Conservation (phyloP, 495 filamentous ascomycete genomes). For the Aspergillus incahuasiensis region DNA sequence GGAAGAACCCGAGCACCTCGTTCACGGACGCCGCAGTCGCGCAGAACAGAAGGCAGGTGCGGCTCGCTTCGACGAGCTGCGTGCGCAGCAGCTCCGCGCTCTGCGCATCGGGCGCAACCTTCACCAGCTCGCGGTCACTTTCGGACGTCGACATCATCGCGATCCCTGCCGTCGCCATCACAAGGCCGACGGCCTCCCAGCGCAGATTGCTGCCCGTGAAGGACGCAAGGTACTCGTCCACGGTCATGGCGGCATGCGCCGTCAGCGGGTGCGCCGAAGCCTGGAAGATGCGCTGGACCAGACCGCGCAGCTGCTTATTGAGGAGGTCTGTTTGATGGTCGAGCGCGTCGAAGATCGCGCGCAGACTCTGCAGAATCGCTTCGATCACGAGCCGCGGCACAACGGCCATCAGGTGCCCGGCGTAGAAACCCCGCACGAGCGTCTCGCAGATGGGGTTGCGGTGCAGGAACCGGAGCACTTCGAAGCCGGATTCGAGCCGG, state of each 20-base stretch:
- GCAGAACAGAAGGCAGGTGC: conserved; percentile 42
- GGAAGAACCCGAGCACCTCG: conserved; percentile 42
- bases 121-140: conserved; percentile 29
- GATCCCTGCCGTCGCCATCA: conserved; percentile 47
- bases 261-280: conserved; percentile 30
- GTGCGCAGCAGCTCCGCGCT: conserved; percentile 30
- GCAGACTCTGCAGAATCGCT: conserved; percentile 26
- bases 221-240: conserved; percentile 32
- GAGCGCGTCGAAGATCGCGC: conserved; percentile 23
- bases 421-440: conserved; percentile 27
- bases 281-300: conserved; percentile 30
- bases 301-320: conserved; percentile 27
- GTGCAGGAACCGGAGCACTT: conserved; percentile 41
- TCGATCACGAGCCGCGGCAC: conserved; percentile 26
- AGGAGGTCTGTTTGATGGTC: conserved; percentile 17
- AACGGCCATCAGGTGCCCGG: conserved; percentile 15
- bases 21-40: conserved; percentile 45
- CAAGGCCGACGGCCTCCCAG: conserved; percentile 55
- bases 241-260: conserved; percentile 27
- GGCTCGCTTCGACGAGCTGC: conserved; percentile 37
- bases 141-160: conserved; percentile 35
- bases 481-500: conserved; percentile 36
- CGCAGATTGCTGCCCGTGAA: conserved; percentile 51
- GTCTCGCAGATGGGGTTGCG: conserved; percentile 23
- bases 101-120: conserved; percentile 17